Base-by-base conservation (phyloP, 208 protist genomes). In the Jaenimonas drosophilae region DNA sequence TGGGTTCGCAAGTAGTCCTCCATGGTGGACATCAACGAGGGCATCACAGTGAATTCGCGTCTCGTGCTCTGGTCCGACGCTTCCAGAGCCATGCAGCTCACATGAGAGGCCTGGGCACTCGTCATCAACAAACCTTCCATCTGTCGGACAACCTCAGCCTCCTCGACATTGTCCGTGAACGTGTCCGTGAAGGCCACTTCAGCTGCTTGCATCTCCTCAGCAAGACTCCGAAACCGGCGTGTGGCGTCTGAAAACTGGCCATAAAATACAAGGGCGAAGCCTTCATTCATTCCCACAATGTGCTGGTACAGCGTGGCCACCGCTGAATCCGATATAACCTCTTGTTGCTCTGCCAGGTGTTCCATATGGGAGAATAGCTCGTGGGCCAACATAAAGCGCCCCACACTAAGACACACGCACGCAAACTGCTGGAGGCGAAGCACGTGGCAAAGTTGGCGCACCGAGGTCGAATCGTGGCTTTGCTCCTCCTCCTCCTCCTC, bases 1-100 rank as follows among this genome's bases (percentile, higher is more conserved):
- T 86, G 70, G 12, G 65, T 58, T 23, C 58, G 57, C 12, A 83
- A 23, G 54, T 80, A 85, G 21, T 41, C 42, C 55, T 91, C 77
- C 56, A 85, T 69, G 20, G 65, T 71, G 0, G 53, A 49, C 23
- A 69, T 62, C 38, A 65, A 56, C 16, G 19, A 36, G 16, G 26
- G n/a, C 59, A 73, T 62, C n/a, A 56, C 14, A 0, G 42, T 43
- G n/a, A 48, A 49, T 1, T 49, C 52, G n/a, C 45, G 51, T 20
- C 46, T 65, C 20, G 33, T 40, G 26, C n/a, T 32, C 20, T 12
- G 42, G 19, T 19, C 21, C 43, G 11, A 49, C 34, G 26, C 48
- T 16, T 26, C n/a, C n/a, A n/a, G n/a, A n/a, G n/a, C n/a, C n/a
- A n/a, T n/a, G n/a, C n/a, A n/a, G n/a, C n/a, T n/a, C n/a, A n/a